Percentiles rank a stretch among this genome's conserved stretches.
Evolutionary conservation across 2,329 filamentous ascomycete species (phyloP).

Genomic region (Didymella segeticola): DNA sequence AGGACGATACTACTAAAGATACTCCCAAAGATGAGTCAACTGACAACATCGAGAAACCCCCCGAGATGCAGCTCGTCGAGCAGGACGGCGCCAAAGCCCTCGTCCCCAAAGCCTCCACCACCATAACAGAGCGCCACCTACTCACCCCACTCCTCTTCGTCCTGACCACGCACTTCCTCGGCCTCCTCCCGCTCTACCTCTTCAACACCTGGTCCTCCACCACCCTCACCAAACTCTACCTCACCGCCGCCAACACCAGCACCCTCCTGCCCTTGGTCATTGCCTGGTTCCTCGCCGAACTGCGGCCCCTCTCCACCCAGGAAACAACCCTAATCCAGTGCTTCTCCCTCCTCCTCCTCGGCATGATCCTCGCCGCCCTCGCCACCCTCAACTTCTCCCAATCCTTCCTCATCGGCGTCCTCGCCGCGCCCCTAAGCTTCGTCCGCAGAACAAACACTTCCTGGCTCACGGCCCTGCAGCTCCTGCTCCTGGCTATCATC

Average conservation of each 20-base stretch:
- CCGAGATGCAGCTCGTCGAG: conserved; percentile 39
- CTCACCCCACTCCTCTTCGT: conserved; percentile 78
- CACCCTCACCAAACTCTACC: conserved; percentile 34
- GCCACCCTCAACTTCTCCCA: conserved; percentile 96
- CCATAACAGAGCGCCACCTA: conserved; percentile 67
- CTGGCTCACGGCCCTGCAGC: conserved; percentile 18
- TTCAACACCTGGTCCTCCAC: conserved; percentile 76
- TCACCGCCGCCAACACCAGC: conserved; percentile 42
- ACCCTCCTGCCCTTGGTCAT: conserved; percentile 42
- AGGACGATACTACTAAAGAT: conserved; percentile 54
- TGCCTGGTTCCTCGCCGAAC: conserved; percentile 35
- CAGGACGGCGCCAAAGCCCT: conserved; percentile 46
- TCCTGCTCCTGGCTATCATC: conserved; percentile 33
- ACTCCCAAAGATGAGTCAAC: conserved; percentile 2
- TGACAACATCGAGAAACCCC: conserved; percentile 42
- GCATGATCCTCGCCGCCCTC: conserved; percentile 88
- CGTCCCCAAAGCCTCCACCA: conserved; percentile 48
- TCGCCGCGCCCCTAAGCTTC: conserved; percentile 82
- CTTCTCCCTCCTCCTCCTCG: conserved; percentile 89
- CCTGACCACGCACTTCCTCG: conserved; percentile 74
- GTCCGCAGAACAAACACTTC: conserved; percentile 49
- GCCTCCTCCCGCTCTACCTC: conserved; percentile 81
- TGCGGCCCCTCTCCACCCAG: conserved; percentile 65
- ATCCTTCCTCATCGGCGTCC: conserved; percentile 80
- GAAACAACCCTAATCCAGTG: conserved; percentile 83